Percentiles rank a stretch among this genome's conserved stretches.
Evolutionary conservation across 78 protist genomes (phyloP).

Genomic region (Bodo saltans): DNA sequence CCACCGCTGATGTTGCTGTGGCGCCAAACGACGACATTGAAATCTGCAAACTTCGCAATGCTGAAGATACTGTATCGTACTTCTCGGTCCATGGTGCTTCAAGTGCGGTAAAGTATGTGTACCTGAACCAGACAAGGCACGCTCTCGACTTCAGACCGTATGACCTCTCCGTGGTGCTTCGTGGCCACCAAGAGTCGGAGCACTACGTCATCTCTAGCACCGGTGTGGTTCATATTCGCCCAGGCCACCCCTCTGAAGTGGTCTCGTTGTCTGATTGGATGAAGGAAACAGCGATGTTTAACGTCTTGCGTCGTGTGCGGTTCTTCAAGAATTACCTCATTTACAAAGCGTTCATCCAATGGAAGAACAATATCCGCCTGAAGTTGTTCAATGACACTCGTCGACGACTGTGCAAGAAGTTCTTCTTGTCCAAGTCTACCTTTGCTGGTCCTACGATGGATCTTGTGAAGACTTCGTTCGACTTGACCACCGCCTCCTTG

Average conservation of each 20-base stretch:
- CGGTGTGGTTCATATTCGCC: conserved; percentile 62
- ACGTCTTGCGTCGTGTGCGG: conserved; percentile 37
- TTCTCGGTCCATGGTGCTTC: conserved; percentile 1
- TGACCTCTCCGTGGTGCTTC: conserved; percentile 42
- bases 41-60: neutral
- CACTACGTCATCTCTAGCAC: conserved; percentile 50
- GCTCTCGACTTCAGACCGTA: conserved; percentile 49
- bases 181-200: conserved; percentile 41
- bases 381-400: conserved; percentile 31
- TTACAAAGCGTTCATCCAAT: conserved; percentile 36
- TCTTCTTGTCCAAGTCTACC: conserved; percentile 36
- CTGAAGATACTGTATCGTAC: conserved; percentile 27
- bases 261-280: conserved; percentile 41
- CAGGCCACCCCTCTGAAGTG: conserved; percentile 42
- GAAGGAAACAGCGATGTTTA: conserved; percentile 41
- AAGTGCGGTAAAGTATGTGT: conserved; percentile 32
- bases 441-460: conserved; percentile 30
- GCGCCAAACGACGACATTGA: conserved; percentile 32
- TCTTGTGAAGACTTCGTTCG: conserved; percentile 13
- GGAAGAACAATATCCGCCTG: conserved; percentile 51
- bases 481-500: conserved; percentile 9
- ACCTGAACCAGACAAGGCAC: neutral
- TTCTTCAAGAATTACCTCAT: conserved; percentile 48
- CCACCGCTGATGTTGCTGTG: neutral
- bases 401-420: neutral